These are phyloP conservation scores for Penicillium sp. DNA, from an alignment of 2,329 filamentous ascomycete genomes.

Conservation along the genomic window DNA sequence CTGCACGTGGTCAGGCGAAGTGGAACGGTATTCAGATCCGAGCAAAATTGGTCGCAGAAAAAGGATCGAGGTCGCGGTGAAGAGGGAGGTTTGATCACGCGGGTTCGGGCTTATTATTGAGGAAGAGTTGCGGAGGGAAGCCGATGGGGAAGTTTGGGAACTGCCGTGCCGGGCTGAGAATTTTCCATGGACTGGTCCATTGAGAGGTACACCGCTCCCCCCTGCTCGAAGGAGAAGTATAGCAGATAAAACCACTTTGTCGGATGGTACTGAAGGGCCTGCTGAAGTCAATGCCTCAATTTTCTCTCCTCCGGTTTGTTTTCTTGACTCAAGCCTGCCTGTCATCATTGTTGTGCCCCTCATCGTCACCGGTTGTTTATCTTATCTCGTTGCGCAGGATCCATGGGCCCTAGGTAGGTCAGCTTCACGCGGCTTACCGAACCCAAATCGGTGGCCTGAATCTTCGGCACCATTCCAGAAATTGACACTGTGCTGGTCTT, in stretches of 20 bases:
- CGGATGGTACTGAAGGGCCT: not conserved
- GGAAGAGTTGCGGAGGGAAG: conserved; percentile 18
- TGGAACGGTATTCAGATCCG: not conserved
- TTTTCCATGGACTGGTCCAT: conserved; percentile 20
- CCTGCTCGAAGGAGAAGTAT: conserved; percentile 1
- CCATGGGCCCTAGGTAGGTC: conserved; percentile 9
- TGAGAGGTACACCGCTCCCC: conserved; percentile 27
- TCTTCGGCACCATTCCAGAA: not conserved
- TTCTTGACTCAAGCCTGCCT: not conserved
- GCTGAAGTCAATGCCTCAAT: not conserved
- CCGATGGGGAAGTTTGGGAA: conserved; percentile 20
- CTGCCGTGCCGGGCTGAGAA: conserved; percentile 28
- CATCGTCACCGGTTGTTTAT: conserved; percentile 32
- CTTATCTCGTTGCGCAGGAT: conserved; percentile 28
- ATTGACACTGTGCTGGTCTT: not conserved
- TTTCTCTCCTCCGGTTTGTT: conserved; percentile 4
- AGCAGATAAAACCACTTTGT: not conserved
- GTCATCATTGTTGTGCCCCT: conserved; percentile 26
- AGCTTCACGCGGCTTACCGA: not conserved
- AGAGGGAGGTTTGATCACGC: not conserved
- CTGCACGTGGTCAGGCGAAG: conserved; percentile 7
- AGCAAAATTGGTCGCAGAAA: not conserved
- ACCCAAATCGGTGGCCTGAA: not conserved
- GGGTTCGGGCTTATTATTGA: not conserved
- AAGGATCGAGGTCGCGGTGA: not conserved